A percentile compares a stretch with the other conserved stretches of the same genome.
Evolutionary conservation across 1,284 basidiomycete species (phyloP).

Genomic region (Coniferiporia weirii): DNA sequence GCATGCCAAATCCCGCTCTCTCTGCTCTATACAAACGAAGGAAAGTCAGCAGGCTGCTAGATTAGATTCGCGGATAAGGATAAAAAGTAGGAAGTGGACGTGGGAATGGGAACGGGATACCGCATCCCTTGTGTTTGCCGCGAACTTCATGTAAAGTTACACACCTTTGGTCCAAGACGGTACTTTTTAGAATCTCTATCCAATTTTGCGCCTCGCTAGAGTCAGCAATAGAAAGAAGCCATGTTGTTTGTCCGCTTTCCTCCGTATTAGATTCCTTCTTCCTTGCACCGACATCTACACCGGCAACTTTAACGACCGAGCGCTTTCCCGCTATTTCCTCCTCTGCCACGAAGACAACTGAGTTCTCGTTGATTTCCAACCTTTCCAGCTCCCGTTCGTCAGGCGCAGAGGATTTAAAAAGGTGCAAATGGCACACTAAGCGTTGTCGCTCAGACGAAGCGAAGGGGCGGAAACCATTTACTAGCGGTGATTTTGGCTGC

Average conservation of each 20-base stretch:
- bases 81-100: neutral
- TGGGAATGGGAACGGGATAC: neutral
- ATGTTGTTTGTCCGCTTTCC: constrained; percentile 42
- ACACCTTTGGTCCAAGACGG: constrained; percentile 66
- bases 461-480: constrained; percentile 14
- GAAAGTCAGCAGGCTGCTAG: neutral
- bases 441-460: constrained; percentile 28
- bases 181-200: constrained; percentile 67
- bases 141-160: constrained; percentile 17
- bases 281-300: constrained; percentile 48
- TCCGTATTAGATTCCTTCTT: constrained; percentile 43
- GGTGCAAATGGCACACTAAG: constrained; percentile 53
- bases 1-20: constrained; percentile 56
- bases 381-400: constrained; percentile 68
- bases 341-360: constrained; percentile 67
- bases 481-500: constrained; percentile 22
- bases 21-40: constrained; percentile 42
- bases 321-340: constrained; percentile 58
- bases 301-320: constrained; percentile 62
- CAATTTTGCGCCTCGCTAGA: constrained; percentile 59
- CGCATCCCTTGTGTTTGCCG: neutral
- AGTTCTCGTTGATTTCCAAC: constrained; percentile 67
- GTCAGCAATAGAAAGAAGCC: constrained; percentile 64
- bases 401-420: constrained; percentile 55
- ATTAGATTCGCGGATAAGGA: neutral